Base-by-base conservation (phyloP, 106 monocot genomes). In the Acorus calamus region DNA sequence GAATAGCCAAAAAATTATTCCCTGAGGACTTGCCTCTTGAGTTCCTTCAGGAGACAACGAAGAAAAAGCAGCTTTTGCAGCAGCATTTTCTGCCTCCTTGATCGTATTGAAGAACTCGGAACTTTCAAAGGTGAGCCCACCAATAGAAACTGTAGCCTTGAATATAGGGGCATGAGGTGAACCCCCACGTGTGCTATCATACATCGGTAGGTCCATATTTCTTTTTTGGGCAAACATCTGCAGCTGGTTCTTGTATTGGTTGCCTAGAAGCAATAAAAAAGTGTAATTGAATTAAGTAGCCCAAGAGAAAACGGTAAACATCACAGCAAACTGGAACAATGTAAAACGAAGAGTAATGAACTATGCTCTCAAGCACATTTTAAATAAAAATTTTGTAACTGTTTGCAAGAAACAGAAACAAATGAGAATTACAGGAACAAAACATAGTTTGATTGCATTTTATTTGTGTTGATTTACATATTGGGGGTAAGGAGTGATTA, bases 81-180 rank as follows among this genome's bases (percentile, higher is more conserved):
- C 86, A 47, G 61, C 80, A 71, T 77, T 66, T 71, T 94, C 89
- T 9, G 94, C 89, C 69, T 89, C 84, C 59, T 69, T 86, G 3
- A 86, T 6, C 6, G 83, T 72, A 14, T 12, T 69, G 64, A 69
- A 89, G 48, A 56, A 73, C 13, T 77, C 52, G 42, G 52, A 48
- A 66, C 81, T 76, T 49, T 82, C 70, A 76, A 87, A 89, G 3
- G 62, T 75, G 73, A 79, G 66, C 6, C 75, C 81, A 76, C 73
- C 77, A 74, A 94, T 66, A 48, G 67, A 71, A 13, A 94, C 94
- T 63, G 28, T 70, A 47, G 81, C 83, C 68, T 81, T 86, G 61
- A 81, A 89, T 13, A 51, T 57, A 63, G 28, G 66, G 9, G 65
- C 53, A 62, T 79, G 70, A 68, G 62, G 52, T 53, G 69, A 46